These are phyloP conservation scores for Anastatica hierochuntica DNA, from an alignment of 345 rosid genomes.

Conservation along the genomic window DNA sequence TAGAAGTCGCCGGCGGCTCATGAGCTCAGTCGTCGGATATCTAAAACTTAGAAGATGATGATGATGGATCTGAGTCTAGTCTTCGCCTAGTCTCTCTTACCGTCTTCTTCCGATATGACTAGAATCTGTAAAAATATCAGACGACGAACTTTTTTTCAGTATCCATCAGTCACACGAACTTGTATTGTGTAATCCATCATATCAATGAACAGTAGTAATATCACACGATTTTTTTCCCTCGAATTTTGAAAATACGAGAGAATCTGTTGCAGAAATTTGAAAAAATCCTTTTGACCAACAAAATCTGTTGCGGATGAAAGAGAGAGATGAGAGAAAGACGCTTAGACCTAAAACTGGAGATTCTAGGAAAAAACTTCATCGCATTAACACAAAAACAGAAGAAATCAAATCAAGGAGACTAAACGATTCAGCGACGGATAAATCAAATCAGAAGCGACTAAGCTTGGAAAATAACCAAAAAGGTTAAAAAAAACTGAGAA, in stretches of 20 bases:
- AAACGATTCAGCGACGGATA: background rate
- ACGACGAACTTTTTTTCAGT: too few species aligned
- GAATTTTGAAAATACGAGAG: too few species aligned
- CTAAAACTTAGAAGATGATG: background rate
- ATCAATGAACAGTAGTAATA: too few species aligned
- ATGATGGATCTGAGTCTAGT: too few species aligned
- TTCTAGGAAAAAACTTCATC: background rate
- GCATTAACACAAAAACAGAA: background rate
- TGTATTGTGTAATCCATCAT: too few species aligned
- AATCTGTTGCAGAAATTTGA: background rate
- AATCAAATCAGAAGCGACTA: background rate
- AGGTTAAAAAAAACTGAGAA: background rate
- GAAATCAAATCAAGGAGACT: constrained; percentile 1
- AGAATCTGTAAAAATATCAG: too few species aligned
- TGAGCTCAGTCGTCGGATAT: background rate
- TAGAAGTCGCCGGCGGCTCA: constrained; percentile 14
- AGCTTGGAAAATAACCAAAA: too few species aligned
- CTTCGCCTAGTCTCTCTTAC: background rate
- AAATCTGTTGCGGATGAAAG: background rate
- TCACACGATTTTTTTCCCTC: too few species aligned
- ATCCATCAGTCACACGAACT: too few species aligned
- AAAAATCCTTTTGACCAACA: background rate
- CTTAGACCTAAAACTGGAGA: constrained; percentile 7
- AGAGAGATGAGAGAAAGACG: background rate
- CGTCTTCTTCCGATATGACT: background rate